These are phyloP conservation scores for Carex pumila DNA, from an alignment of 176 grass and related monocot species.

Conservation along the genomic window DNA sequence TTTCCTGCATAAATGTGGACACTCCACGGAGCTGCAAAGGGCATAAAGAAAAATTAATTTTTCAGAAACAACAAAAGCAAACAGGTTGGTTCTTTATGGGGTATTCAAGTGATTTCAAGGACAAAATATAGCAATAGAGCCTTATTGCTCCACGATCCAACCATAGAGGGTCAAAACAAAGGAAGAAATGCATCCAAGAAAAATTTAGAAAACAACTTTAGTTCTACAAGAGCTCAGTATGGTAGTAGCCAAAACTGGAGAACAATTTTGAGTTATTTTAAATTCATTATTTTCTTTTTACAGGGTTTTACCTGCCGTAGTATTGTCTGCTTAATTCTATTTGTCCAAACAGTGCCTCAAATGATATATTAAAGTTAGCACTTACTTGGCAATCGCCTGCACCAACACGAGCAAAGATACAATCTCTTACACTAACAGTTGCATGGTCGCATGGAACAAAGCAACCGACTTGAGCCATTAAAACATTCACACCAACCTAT, in stretches of 20 bases:
- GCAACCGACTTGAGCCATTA: slow-evolving; percentile 97
- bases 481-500: slow-evolving; percentile 86
- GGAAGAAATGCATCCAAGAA: background rate
- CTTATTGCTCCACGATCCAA: background rate
- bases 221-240: background rate
- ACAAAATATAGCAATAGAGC: background rate
- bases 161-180: background rate
- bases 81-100: background rate
- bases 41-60: slow-evolving; percentile 5
- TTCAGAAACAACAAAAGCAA: background rate
- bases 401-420: slow-evolving; percentile 99
- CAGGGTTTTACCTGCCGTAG: background rate
- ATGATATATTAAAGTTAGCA: background rate
- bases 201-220: background rate
- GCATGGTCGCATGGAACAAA: slow-evolving; percentile 86
- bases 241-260: background rate
- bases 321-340: background rate
- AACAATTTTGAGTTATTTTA: background rate
- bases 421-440: slow-evolving; percentile 84
- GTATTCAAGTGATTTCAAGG: background rate
- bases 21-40: slow-evolving; percentile 75
- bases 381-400: slow-evolving; percentile 98
- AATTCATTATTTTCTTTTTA: background rate
- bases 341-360: background rate
- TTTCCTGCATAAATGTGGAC: slow-evolving; percentile 99